Evolutionary conservation across 139 green algal species (phyloP).

Genomic region (Diplosphaera chodatii): DNA sequence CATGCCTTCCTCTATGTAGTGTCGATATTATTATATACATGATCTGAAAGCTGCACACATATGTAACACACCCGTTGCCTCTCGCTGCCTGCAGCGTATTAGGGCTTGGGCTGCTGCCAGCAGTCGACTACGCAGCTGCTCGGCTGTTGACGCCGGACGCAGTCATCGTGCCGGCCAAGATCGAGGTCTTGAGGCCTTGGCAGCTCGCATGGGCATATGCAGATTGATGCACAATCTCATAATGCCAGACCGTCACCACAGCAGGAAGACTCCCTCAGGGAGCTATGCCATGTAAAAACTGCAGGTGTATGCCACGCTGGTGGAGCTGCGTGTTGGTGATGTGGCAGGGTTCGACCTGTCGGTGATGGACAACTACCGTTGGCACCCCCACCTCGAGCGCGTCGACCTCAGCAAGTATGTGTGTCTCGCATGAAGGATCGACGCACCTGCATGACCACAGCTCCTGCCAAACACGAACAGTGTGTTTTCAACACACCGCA

Average conservation of each 20-base stretch:
- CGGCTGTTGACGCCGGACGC: slow-evolving; percentile 32
- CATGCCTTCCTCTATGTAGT: too few species aligned
- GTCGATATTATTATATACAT: too few species aligned
- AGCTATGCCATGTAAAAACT: neutral
- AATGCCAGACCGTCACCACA: too few species aligned
- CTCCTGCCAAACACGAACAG: too few species aligned
- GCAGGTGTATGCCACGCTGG: slow-evolving; percentile 34
- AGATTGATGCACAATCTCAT: too few species aligned
- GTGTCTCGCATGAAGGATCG: too few species aligned
- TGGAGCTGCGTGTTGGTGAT: slow-evolving; percentile 29
- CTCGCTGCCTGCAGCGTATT: slow-evolving; percentile 21
- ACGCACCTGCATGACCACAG: too few species aligned
- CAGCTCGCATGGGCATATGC: too few species aligned
- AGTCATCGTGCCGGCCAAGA: slow-evolving; percentile 17
- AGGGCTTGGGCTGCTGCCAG: slow-evolving; percentile 35
- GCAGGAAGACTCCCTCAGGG: neutral
- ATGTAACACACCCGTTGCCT: too few species aligned
- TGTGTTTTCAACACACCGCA: too few species aligned
- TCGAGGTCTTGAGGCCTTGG: too few species aligned
- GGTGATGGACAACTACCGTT: slow-evolving; percentile 58
- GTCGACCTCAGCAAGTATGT: slow-evolving; percentile 27
- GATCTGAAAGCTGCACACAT: neutral
- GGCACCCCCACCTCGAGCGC: slow-evolving; percentile 49
- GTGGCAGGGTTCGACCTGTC: slow-evolving; percentile 62
- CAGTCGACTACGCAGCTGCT: slow-evolving; percentile 39